Evolutionary conservation across 2,329 filamentous ascomycete genomes (phyloP).

Genomic region (Sporothrix brunneoviolacea): DNA sequence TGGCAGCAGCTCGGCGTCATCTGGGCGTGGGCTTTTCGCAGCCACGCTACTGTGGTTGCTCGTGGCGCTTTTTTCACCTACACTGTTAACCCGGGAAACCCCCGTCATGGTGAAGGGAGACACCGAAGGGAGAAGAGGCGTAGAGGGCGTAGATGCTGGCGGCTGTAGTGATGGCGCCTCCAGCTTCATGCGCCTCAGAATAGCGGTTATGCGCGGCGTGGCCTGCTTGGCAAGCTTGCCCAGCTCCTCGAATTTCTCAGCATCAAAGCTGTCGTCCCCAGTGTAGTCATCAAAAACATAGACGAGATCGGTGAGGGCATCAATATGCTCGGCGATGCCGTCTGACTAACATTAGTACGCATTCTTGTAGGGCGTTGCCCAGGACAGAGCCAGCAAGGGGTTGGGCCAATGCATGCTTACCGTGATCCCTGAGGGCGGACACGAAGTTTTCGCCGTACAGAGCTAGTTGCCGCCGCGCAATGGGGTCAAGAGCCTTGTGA

Average conservation of each 20-base stretch:
- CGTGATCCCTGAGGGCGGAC: slow-evolving; percentile 46
- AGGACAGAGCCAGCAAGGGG: too few relatives aligned
- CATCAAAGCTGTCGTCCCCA: slow-evolving; percentile 44
- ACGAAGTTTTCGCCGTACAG: slow-evolving; percentile 45
- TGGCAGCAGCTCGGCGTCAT: neutral
- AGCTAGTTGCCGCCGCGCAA: slow-evolving; percentile 41
- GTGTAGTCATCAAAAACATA: slow-evolving; percentile 53
- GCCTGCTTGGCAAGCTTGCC: slow-evolving; percentile 41
- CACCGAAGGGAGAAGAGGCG: neutral
- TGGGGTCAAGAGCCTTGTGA: slow-evolving; percentile 42
- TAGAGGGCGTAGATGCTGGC: neutral
- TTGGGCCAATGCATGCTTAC: slow-evolving; percentile 32
- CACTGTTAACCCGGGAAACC: slow-evolving; percentile 9
- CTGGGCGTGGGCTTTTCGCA: neutral
- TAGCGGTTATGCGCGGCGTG: slow-evolving; percentile 42
- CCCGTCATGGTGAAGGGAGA: neutral
- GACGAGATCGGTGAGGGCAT: slow-evolving; percentile 42
- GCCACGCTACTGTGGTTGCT: neutral
- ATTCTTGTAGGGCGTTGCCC: neutral
- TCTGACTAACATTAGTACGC: slow-evolving; percentile 30
- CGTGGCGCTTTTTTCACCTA: neutral
- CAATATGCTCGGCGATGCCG: slow-evolving; percentile 42
- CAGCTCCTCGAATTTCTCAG: slow-evolving; percentile 41
- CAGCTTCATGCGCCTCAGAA: slow-evolving; percentile 49
- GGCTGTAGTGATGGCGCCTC: slow-evolving; percentile 21